Percentiles rank a stretch among this genome's conserved stretches.
These are phyloP conservation scores for Claviceps lovelessii DNA, from an alignment of 2,329 filamentous ascomycete species.

Conservation along the genomic window DNA sequence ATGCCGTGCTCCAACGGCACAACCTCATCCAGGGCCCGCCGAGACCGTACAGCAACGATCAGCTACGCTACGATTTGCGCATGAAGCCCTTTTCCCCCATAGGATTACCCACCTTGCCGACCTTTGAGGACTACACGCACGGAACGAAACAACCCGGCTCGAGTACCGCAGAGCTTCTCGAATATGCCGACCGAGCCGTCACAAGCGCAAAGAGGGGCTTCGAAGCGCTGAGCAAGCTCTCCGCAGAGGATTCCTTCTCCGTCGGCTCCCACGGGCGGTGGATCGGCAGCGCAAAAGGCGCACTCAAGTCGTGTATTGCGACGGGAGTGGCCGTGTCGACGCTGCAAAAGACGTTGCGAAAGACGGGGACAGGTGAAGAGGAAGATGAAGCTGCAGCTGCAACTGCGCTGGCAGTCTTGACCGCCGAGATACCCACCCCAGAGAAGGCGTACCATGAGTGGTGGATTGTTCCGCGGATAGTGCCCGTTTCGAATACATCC, in stretches of 20 bases:
- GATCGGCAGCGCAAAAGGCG: slow-evolving; percentile 43
- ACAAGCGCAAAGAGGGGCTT: slow-evolving; percentile 38
- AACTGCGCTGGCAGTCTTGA: slow-evolving; percentile 24
- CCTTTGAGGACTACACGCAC: slow-evolving; percentile 44
- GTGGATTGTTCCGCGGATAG: slow-evolving; percentile 47
- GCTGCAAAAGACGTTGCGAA: slow-evolving; percentile 41
- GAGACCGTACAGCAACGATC: slow-evolving; percentile 52
- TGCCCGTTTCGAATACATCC: slow-evolving; percentile 1
- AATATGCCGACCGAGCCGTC: slow-evolving; percentile 31
- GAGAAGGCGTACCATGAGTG: slow-evolving; percentile 46
- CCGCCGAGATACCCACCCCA: slow-evolving; percentile 34
- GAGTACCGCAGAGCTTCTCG: slow-evolving; percentile 26
- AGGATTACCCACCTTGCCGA: slow-evolving; percentile 51
- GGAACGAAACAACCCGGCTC: slow-evolving; percentile 27
- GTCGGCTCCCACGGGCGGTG: slow-evolving; percentile 47
- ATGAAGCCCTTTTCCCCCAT: slow-evolving; percentile 72
- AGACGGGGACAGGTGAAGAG: slow-evolving; percentile 9
- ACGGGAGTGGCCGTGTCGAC: slow-evolving; percentile 49
- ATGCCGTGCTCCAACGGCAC: slow-evolving; percentile 49
- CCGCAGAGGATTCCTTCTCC: slow-evolving; percentile 38
- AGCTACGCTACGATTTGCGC: slow-evolving; percentile 63
- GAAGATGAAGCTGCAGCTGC: not conserved
- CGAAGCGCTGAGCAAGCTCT: slow-evolving; percentile 40
- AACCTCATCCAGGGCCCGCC: slow-evolving; percentile 34
- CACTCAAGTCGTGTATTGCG: slow-evolving; percentile 56